Evolutionary conservation across 768 basidiomycete genomes (phyloP), one percentile per base, ranked within the genome.

Genomic region (Chalciporus piperatus): DNA sequence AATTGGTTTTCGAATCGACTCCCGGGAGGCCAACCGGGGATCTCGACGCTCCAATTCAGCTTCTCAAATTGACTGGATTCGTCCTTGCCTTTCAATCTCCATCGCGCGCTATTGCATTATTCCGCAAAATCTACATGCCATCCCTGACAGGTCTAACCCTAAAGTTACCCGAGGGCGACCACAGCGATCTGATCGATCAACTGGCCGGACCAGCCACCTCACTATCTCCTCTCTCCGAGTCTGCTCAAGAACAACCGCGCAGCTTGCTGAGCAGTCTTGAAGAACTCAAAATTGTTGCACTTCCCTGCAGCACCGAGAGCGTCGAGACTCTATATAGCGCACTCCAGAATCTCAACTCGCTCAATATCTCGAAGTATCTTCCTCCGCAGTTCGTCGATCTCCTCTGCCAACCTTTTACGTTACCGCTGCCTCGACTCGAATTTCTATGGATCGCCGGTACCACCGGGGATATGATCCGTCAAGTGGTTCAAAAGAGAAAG

Each of bases 121-220:
- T 69, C 45, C 62, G 6, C 51, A 56, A 45, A 37, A 54, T 78
- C 20, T 57, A 55, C 35, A 54, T 72, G 46, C 77, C 77, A 35
- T 59, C 60, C 25, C 61, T 79, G 27, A 61, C 55, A 50, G 56
- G 52, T 27, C 67, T 80, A 43, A 59, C 72, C 6, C 72, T 89
- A n/a, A n/a, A n/a, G n/a, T n/a, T n/a, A n/a, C n/a, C n/a, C n/a
- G 78, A 86, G 1, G 74, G 71, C 16, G 85, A 89, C 55, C 85
- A 75, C 59, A 73, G 72, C 6, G 69, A 73, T 0, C 70, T 88
- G 47, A 72, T 78, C 25, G 52, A 61, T 30, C 71, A 74, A 45
- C 73, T 88, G 25, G 57, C 45, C 9, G 50, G 54, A 42, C 67
- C 65, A 10, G 45, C 60, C 10, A 47, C 53, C 4, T 56, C 51